Percentiles rank a stretch among this genome's conserved stretches.
phyloP scores from a whole-genome alignment of 495 filamentous ascomycete genomes.

The Tuber melanosporum region DNA sequence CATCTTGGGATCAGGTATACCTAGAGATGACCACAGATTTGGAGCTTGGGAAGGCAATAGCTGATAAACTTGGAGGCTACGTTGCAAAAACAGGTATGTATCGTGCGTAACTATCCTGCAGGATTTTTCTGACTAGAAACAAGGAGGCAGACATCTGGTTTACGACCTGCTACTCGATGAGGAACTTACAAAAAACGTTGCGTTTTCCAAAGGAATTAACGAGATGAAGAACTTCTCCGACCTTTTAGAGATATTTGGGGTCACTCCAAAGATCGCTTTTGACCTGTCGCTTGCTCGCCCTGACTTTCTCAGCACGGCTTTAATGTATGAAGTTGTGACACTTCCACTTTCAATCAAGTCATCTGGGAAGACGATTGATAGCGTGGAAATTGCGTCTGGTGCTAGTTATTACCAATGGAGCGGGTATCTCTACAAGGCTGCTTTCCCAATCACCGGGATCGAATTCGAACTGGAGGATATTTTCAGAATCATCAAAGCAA shows the following conservation, averaged over 20 bases:
- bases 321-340: conserved; percentile 83
- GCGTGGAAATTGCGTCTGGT: conserved; percentile 5
- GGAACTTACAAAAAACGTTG: conserved; percentile 57
- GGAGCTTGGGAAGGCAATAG: conserved; percentile 60
- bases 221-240: conserved; percentile 73
- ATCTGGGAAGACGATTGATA: conserved; percentile 12
- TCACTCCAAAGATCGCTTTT: conserved; percentile 50
- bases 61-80: conserved; percentile 74
- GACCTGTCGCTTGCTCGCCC: conserved; percentile 40
- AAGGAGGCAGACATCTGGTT: conserved; percentile 54
- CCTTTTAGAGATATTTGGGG: conserved; percentile 68
- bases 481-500: conserved; percentile 75
- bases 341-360: conserved; percentile 48
- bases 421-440: conserved; percentile 71
- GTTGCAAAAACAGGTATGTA: conserved; percentile 58
- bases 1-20: conserved; percentile 67
- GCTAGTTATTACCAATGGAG: conserved; percentile 49
- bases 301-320: conserved; percentile 64
- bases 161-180: conserved; percentile 58
- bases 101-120: background rate
- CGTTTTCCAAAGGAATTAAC: conserved; percentile 65
- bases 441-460: conserved; percentile 83
- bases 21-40: conserved; percentile 86
- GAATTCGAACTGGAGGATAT: conserved; percentile 94
- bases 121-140: background rate